Percentiles rank a stretch among this genome's conserved stretches.
These are phyloP conservation scores for Dipsacomyces acuminosporus DNA, from an alignment of 371 early-diverging fungal species.

Conservation along the genomic window DNA sequence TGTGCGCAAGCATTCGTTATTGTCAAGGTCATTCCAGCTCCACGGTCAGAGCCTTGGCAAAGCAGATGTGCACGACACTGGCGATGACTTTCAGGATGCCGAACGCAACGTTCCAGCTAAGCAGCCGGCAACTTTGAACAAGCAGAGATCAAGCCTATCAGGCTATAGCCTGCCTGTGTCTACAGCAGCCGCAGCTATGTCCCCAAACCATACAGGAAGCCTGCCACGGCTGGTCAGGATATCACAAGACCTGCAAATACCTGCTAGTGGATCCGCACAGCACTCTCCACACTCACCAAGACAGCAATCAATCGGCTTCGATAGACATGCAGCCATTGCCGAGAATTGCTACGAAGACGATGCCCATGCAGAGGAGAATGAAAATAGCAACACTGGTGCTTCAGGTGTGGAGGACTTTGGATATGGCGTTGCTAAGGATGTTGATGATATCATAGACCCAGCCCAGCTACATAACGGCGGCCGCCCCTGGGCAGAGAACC, in stretches of 20 bases:
- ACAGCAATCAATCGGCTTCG: neutral
- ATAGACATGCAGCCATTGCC: too few relatives aligned
- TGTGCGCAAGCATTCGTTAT: constrained; percentile 24
- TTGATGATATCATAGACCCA: neutral
- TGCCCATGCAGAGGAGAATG: too few relatives aligned
- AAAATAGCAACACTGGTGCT: too few relatives aligned
- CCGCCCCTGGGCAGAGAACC: constrained; percentile 27
- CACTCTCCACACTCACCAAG: neutral
- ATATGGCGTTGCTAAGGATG: too few relatives aligned
- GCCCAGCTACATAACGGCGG: neutral
- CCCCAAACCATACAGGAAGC: constrained; percentile 7
- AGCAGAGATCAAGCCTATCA: constrained; percentile 18
- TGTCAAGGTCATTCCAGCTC: constrained; percentile 24
- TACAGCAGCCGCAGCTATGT: constrained; percentile 1
- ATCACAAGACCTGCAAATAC: too few relatives aligned
- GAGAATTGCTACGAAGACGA: too few relatives aligned
- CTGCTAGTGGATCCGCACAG: neutral
- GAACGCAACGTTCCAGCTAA: constrained; percentile 2
- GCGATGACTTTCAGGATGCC: constrained; percentile 1
- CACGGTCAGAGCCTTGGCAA: neutral
- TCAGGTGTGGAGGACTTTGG: too few relatives aligned
- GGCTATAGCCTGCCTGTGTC: neutral
- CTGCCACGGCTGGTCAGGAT: constrained; percentile 10
- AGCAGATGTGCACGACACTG: neutral
- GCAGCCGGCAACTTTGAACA: neutral